These are phyloP conservation scores for Aegilops speltoides DNA, from an alignment of 176 grass and related monocot genomes.

Conservation along the genomic window DNA sequence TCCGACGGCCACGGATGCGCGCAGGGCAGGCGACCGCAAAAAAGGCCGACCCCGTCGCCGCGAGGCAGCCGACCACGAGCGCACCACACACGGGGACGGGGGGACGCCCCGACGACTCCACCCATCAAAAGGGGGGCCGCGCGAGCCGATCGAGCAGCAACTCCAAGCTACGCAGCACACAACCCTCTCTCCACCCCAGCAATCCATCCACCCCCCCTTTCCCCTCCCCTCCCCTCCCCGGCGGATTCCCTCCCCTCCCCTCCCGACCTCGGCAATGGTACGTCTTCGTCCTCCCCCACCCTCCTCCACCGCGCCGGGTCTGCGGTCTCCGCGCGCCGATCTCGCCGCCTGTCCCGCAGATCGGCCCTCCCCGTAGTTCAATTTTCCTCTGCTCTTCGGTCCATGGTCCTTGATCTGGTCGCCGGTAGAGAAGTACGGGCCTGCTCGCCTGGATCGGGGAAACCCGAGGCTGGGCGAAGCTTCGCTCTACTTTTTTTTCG, in stretches of 20 bases:
- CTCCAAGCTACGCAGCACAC: background rate
- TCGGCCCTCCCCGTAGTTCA: background rate
- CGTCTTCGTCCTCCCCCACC: background rate
- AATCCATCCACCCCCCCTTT: background rate
- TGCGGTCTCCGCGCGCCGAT: background rate
- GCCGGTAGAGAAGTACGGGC: background rate
- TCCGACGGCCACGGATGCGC: background rate
- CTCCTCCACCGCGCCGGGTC: background rate
- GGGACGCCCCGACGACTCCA: slow-evolving; percentile 33
- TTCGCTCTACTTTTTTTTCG: too few species aligned
- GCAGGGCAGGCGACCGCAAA: background rate
- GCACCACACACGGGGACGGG: background rate
- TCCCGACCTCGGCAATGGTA: slow-evolving; percentile 42
- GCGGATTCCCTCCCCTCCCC: background rate
- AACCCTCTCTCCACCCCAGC: background rate
- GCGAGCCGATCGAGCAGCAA: background rate
- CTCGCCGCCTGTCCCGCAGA: background rate
- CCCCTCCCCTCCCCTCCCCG: background rate
- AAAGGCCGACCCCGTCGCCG: background rate
- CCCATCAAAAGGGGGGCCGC: slow-evolving; percentile 34
- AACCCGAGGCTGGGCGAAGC: background rate
- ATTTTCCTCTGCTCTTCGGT: background rate
- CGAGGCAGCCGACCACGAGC: background rate
- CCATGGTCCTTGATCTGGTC: background rate
- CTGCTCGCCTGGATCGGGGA: background rate